These are phyloP conservation scores for Metschnikowia vanudenii DNA, from an alignment of 805 yeast species.

Conservation along the genomic window DNA sequence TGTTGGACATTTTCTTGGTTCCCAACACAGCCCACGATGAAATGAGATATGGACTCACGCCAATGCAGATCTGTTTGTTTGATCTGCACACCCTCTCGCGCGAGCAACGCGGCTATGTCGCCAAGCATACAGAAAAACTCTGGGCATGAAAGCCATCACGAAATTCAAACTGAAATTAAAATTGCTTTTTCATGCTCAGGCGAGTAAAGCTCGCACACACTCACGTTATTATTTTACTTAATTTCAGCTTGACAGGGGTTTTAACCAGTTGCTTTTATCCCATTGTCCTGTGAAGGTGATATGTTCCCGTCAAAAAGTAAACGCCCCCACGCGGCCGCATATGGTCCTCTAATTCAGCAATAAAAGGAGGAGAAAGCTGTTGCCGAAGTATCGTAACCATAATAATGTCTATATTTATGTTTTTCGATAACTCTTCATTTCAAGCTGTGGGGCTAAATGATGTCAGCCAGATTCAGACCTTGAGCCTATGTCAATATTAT, in stretches of 20 bases:
- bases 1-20: background rate
- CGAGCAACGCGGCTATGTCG: constrained; percentile 8
- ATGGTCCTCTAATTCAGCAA: background rate
- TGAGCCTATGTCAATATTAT: too few species aligned
- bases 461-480: too few species aligned
- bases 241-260: too few species aligned
- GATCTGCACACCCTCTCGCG: background rate
- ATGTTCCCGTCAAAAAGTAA: background rate
- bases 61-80: constrained; percentile 1
- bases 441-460: too few species aligned
- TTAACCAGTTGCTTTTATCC: too few species aligned
- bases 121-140: constrained; percentile 6
- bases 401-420: too few species aligned
- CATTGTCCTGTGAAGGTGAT: background rate
- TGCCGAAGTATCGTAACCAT: too few species aligned
- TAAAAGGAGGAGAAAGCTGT: too few species aligned
- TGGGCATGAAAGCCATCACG: background rate
- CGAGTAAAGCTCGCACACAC: too few species aligned
- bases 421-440: too few species aligned
- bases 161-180: background rate
- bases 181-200: background rate
- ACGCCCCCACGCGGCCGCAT: background rate
- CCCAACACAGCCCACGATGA: background rate
- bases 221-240: too few species aligned
- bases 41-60: background rate